These are phyloP conservation scores for Plenodomus lindquistii DNA, from an alignment of 2,329 filamentous ascomycete genomes.

Conservation along the genomic window DNA sequence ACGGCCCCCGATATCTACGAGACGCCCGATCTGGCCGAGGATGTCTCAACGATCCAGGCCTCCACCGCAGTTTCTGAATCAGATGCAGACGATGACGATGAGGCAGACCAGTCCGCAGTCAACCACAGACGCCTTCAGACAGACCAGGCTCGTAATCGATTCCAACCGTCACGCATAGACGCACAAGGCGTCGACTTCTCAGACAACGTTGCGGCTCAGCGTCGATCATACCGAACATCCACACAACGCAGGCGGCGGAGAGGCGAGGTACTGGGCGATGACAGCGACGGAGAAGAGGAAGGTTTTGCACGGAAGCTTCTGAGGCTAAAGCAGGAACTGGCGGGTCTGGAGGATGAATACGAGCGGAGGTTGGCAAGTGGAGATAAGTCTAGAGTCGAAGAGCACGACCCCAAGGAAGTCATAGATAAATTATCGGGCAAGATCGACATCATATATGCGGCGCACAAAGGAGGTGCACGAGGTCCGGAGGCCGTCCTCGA, in stretches of 20 bases:
- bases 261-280: conserved; percentile 68
- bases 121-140: conserved; percentile 76
- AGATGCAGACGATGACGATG: conserved; percentile 58
- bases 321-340: conserved; percentile 79
- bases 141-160: conserved; percentile 77
- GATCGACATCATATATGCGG: conserved; percentile 66
- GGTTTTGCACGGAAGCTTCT: conserved; percentile 78
- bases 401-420: conserved; percentile 59
- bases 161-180: conserved; percentile 75
- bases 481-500: conserved; percentile 44
- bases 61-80: conserved; percentile 45
- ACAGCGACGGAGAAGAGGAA: conserved; percentile 71
- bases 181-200: conserved; percentile 84
- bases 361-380: conserved; percentile 54
- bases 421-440: conserved; percentile 68
- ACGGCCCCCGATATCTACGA: conserved; percentile 95
- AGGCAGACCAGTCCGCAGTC: conserved; percentile 54
- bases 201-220: conserved; percentile 78
- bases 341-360: conserved; percentile 63
- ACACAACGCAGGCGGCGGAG: conserved; percentile 66
- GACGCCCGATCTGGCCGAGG: conserved; percentile 89
- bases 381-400: conserved; percentile 44
- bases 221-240: conserved; percentile 77
- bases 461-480: conserved; percentile 38
- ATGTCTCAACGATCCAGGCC: conserved; percentile 76